phyloP scores from a whole-genome alignment of 148 eudicot genomes.

The Fallopia convolvulus region DNA sequence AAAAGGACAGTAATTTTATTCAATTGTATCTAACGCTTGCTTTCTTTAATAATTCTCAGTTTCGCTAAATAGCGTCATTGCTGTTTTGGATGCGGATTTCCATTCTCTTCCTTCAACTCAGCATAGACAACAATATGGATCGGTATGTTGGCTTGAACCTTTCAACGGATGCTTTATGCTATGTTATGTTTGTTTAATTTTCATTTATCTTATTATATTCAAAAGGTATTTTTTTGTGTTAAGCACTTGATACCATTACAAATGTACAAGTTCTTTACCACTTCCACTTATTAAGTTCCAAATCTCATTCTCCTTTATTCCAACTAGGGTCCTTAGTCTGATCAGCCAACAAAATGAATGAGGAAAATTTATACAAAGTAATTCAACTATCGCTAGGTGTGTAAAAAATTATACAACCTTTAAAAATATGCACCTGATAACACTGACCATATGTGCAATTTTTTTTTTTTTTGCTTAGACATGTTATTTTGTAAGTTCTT shows the following conservation, averaged over 20 bases:
- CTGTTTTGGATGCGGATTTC: conserved; percentile 96
- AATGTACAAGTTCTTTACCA: not conserved
- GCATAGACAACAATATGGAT: conserved; percentile 95
- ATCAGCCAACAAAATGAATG: not conserved
- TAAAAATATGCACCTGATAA: not conserved
- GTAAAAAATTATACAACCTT: not conserved
- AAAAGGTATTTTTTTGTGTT: not conserved
- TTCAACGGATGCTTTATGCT: not conserved
- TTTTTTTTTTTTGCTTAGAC: not conserved
- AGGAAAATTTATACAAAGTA: not conserved
- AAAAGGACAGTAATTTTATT: not conserved
- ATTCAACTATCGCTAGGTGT: not conserved
- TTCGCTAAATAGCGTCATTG: conserved; percentile 93
- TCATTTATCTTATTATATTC: not conserved
- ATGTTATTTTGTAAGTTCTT: not conserved
- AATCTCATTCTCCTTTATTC: not conserved
- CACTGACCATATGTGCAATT: not conserved
- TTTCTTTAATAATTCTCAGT: conserved; percentile 35
- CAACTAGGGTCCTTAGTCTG: not conserved
- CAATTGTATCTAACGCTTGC: not conserved
- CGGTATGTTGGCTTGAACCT: conserved; percentile 45
- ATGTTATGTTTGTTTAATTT: not conserved
- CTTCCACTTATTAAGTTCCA: not conserved
- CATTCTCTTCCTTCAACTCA: conserved; percentile 93
- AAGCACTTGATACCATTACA: not conserved